Conservation (phyloP, 208 protist species). For the Leptomonas seymouri region DNA sequence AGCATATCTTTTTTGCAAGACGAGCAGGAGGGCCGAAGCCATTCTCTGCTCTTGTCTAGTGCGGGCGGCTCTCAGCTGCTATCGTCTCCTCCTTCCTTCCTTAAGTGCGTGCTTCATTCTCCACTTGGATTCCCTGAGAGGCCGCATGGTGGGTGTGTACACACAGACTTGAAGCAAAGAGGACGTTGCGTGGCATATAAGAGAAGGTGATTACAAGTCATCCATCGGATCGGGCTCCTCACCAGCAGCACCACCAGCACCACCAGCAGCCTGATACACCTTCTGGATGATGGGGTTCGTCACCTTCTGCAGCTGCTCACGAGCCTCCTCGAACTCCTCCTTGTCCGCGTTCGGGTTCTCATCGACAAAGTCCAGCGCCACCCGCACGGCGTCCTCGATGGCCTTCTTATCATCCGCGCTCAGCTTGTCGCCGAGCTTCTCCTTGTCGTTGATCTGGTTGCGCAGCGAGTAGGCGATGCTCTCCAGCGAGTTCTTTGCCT, state of each 20-base stretch:
- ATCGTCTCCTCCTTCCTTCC: too few species aligned
- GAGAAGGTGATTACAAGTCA: conserved; percentile 61
- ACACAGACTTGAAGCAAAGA: not conserved
- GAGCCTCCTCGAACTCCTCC: conserved; percentile 93
- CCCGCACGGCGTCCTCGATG: conserved; percentile 87
- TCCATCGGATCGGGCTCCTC: conserved; percentile 67
- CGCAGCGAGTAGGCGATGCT: conserved; percentile 96
- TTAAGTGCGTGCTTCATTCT: too few species aligned
- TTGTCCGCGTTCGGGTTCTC: conserved; percentile 94
- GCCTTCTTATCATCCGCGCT: conserved; percentile 90
- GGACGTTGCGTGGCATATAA: too few species aligned
- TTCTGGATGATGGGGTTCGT: conserved; percentile 97
- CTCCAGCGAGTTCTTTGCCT: conserved; percentile 94
- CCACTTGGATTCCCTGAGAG: too few species aligned
- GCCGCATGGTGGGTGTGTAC: too few species aligned
- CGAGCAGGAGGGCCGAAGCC: too few species aligned
- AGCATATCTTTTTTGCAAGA: too few species aligned
- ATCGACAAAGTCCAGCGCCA: conserved; percentile 95
- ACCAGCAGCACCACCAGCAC: conserved; percentile 23
- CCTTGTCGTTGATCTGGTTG: conserved; percentile 94
- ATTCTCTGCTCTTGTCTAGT: too few species aligned
- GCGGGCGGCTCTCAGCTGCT: too few species aligned
- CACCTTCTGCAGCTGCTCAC: conserved; percentile 93
- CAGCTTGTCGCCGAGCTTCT: conserved; percentile 92
- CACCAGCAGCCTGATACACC: conserved; percentile 65